Evolutionary conservation across 257 asterid genomes (phyloP).

Genomic region (Paraleonurus japonicus): DNA sequence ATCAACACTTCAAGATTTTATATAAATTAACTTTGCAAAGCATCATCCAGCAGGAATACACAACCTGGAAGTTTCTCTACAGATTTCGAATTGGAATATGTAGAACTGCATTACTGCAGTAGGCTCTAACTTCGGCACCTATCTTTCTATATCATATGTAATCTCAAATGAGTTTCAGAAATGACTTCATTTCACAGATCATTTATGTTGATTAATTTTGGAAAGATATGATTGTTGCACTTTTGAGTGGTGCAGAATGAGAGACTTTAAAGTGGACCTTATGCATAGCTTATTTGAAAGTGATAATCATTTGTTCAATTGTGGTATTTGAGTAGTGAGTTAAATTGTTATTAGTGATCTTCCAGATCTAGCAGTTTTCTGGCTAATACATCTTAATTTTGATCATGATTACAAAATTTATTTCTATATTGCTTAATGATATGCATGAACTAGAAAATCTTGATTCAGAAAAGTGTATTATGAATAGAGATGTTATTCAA

Average conservation of each 20-base stretch:
- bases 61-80: neutral
- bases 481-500: too few species aligned
- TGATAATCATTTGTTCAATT: neutral
- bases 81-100: neutral
- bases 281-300: neutral
- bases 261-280: neutral
- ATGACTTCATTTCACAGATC: neutral
- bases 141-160: neutral
- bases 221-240: neutral
- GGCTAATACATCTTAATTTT: neutral
- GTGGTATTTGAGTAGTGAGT: conserved; percentile 1
- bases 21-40: neutral
- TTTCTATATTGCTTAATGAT: neutral
- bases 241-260: conserved; percentile 2
- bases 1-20: neutral
- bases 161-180: neutral
- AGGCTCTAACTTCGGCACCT: neutral
- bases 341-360: neutral
- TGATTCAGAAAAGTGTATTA: conserved; percentile 9
- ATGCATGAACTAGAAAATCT: neutral
- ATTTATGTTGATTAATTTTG: neutral
- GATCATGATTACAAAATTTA: neutral
- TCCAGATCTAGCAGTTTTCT: neutral
- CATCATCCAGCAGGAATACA: neutral
- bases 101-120: conserved; percentile 3